phyloP scores from a whole-genome alignment of 2,329 filamentous ascomycete genomes.

The Fusarium udum region DNA sequence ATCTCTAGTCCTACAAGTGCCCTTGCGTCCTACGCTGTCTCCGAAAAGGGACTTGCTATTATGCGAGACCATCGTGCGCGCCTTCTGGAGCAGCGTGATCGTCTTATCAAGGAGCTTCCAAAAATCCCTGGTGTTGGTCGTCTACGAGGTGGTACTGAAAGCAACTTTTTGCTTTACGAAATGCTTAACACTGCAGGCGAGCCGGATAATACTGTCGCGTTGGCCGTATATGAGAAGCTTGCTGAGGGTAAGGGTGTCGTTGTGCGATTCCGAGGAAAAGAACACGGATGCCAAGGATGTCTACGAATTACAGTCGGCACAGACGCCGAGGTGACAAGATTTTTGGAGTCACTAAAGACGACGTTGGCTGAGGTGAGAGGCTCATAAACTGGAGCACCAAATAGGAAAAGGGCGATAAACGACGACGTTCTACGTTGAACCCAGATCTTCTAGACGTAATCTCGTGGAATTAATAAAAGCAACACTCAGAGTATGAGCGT shows the following conservation, averaged over 20 bases:
- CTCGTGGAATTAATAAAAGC: conserved; percentile 41
- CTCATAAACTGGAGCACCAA: conserved; percentile 15
- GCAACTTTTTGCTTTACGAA: conserved; percentile 93
- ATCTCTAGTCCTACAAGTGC: conserved; percentile 87
- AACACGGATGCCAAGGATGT: conserved; percentile 88
- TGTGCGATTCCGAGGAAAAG: conserved; percentile 91
- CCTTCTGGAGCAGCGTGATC: conserved; percentile 80
- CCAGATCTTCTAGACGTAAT: conserved; percentile 39
- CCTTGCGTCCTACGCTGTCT: conserved; percentile 79
- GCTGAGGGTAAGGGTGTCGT: conserved; percentile 91
- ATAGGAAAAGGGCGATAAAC: conserved; percentile 1
- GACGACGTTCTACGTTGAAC: conserved; percentile 38
- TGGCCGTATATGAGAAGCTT: conserved; percentile 83
- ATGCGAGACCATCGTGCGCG: conserved; percentile 77
- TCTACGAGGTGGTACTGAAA: conserved; percentile 80
- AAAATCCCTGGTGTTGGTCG: conserved; percentile 80
- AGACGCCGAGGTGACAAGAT: conserved; percentile 81
- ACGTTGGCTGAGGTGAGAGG: conserved; percentile 57
- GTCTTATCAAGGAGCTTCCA: conserved; percentile 78
- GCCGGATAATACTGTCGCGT: conserved; percentile 81
- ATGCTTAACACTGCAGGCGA: conserved; percentile 77
- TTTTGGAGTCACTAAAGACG: conserved; percentile 73
- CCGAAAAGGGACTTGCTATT: conserved; percentile 70
- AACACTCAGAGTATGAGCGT: conserved; percentile 27
- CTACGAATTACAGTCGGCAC: conserved; percentile 93